Conservation (phyloP, 2,329 filamentous ascomycete species). For the Colletotrichum destructivum region DNA sequence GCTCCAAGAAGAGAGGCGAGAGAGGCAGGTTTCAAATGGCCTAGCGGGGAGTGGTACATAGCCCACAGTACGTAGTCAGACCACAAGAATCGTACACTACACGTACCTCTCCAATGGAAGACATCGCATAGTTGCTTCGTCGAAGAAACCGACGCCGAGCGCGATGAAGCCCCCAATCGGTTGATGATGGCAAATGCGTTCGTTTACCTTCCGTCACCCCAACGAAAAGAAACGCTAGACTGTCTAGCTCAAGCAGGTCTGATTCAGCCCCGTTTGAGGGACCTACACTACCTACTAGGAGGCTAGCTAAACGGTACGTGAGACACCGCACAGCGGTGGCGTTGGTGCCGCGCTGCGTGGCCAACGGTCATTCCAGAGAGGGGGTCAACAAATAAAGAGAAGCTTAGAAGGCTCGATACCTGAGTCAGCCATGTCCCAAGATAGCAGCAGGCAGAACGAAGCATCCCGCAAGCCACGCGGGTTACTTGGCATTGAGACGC, state of each 20-base stretch:
- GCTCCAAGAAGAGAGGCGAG: background rate
- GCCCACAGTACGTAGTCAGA: background rate
- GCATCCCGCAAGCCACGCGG: conserved; percentile 15
- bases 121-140: background rate
- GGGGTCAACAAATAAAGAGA: background rate
- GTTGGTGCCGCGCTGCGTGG: conserved; percentile 16
- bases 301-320: conserved; percentile 9
- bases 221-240: conserved; percentile 7
- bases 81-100: background rate
- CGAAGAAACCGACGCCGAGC: conserved; percentile 13
- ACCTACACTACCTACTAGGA: background rate
- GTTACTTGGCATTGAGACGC: background rate
- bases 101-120: background rate
- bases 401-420: background rate
- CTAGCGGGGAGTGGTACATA: background rate
- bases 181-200: conserved; percentile 1
- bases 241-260: background rate
- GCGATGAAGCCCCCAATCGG: background rate
- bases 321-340: background rate
- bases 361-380: conserved; percentile 6
- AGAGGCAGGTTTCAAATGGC: background rate
- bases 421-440: conserved; percentile 4
- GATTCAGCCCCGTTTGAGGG: conserved; percentile 1
- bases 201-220: background rate
- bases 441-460: conserved; percentile 13